Conservation (phyloP, 768 basidiomycete species). For the Mycena galopus region DNA sequence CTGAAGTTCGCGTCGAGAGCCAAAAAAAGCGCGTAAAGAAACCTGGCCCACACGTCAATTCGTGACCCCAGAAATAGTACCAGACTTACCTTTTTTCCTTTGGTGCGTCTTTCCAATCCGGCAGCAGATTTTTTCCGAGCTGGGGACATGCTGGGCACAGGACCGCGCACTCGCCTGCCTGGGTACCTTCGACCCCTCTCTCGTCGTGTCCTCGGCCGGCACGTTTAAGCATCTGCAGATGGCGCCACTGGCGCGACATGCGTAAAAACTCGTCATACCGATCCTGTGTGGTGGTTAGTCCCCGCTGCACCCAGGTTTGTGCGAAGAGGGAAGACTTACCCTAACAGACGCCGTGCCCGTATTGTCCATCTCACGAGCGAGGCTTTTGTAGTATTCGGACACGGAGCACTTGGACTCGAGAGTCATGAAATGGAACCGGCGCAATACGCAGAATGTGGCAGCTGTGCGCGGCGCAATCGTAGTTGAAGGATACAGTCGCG, state of each 20-base stretch:
- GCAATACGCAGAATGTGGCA: neutral
- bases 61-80: neutral
- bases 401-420: neutral
- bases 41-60: neutral
- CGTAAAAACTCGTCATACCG: neutral
- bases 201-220: neutral
- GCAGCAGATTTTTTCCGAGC: neutral
- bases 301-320: neutral
- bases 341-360: neutral
- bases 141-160: neutral
- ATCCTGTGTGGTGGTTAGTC: neutral
- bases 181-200: neutral
- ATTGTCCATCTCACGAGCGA: neutral
- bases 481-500: constrained; percentile 47
- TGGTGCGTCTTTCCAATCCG: neutral
- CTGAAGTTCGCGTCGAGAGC: neutral
- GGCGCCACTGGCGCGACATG: neutral
- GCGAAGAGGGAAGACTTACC: neutral
- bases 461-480: neutral
- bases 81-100: neutral
- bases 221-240: neutral
- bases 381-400: neutral
- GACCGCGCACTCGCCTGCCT: neutral
- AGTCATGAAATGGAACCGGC: neutral
- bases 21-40: neutral